Conservation (phyloP, 495 filamentous ascomycete genomes). For the Xylaria acuta region DNA sequence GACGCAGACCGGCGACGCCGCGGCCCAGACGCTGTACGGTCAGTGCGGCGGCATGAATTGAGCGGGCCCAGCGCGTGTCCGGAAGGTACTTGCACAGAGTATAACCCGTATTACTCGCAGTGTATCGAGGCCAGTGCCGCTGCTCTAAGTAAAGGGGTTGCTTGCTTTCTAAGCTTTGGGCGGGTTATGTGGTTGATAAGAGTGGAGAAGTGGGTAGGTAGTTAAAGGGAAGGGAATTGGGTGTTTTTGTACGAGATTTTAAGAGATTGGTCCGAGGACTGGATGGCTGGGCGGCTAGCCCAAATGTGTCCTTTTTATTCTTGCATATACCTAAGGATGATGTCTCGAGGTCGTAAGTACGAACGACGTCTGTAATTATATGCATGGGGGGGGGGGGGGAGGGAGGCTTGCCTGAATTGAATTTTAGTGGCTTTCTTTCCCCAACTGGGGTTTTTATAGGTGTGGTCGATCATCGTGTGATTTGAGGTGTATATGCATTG, state of each 20-base stretch:
- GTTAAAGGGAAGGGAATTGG: background rate
- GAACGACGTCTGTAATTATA: background rate
- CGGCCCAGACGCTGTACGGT: conserved; percentile 48
- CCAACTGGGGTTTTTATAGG: too few species aligned
- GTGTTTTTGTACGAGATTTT: background rate
- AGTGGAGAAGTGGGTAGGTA: too few species aligned
- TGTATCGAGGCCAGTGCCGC: conserved; percentile 40
- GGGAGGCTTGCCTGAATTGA: background rate
- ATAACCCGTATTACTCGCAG: conserved; percentile 60
- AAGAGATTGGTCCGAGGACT: background rate
- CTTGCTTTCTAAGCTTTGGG: too few species aligned
- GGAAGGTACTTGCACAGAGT: conserved; percentile 52
- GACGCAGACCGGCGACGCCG: conserved; percentile 40
- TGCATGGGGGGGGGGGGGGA: background rate
- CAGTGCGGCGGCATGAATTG: conserved; percentile 61
- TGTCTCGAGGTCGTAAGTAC: background rate
- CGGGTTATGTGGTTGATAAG: too few species aligned
- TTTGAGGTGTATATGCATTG: too few species aligned
- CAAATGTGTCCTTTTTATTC: background rate
- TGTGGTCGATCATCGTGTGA: too few species aligned
- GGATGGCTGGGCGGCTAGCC: background rate
- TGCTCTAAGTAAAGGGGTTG: background rate
- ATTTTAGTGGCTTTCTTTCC: background rate
- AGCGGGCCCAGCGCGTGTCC: conserved; percentile 56
- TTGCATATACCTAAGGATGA: background rate